phyloP scores from a whole-genome alignment of 768 basidiomycete species.

The Termitomyces titanicus region DNA sequence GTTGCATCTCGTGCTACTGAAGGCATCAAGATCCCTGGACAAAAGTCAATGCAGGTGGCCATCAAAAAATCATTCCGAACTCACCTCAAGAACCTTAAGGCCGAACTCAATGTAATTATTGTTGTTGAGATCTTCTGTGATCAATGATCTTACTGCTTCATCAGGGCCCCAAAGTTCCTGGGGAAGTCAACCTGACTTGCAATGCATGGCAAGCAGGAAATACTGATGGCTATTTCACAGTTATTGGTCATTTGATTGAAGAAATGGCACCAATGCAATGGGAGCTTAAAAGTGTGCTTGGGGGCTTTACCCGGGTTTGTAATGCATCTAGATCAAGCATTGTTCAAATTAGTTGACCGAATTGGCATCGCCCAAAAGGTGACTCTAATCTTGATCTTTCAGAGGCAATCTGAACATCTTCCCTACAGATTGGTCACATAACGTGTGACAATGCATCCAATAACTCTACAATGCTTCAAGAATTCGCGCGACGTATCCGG shows the following conservation, averaged over 20 bases:
- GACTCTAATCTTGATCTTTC: background rate
- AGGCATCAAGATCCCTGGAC: constrained; percentile 30
- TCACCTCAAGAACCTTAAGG: background rate
- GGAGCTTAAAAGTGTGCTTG: constrained; percentile 23
- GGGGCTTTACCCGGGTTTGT: constrained; percentile 33
- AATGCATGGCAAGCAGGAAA: constrained; percentile 39
- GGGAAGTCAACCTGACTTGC: constrained; percentile 26
- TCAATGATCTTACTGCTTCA: background rate
- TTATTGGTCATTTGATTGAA: constrained; percentile 37
- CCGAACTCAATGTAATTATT: background rate
- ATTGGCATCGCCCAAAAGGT: constrained; percentile 27
- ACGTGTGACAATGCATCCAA: constrained; percentile 36
- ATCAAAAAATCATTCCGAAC: background rate
- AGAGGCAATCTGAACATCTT: background rate
- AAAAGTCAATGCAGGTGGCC: background rate
- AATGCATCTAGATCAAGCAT: constrained; percentile 26
- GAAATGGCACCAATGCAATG: constrained; percentile 21
- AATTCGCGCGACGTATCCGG: constrained; percentile 16
- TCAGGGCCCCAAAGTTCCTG: constrained; percentile 1
- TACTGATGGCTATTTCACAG: constrained; percentile 34
- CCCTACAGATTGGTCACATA: constrained; percentile 26
- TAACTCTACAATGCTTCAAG: constrained; percentile 30
- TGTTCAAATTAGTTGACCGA: constrained; percentile 25
- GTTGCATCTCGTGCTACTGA: constrained; percentile 31
- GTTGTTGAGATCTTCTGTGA: background rate